Percentiles rank a stretch among this genome's conserved stretches.
These are phyloP conservation scores for Debaryomyces subglobosus DNA, from an alignment of 1,139 yeast species.

Conservation along the genomic window DNA sequence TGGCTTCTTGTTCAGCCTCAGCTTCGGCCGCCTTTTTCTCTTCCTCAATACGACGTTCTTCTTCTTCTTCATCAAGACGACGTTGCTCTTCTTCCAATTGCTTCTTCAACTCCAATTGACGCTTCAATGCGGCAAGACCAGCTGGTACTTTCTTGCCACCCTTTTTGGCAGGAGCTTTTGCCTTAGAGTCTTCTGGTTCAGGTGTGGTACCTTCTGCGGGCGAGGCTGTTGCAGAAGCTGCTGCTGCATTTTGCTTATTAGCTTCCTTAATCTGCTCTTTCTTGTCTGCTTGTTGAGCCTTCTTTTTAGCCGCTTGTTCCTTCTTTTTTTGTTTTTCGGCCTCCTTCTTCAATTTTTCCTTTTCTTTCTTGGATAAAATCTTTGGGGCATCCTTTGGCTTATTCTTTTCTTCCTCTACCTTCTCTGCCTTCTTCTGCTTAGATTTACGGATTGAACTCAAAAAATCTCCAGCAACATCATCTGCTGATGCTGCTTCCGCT, in stretches of 20 bases:
- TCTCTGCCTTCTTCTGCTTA: constrained; percentile 71
- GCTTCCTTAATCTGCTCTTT: constrained; percentile 68
- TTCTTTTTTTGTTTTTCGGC: constrained; percentile 93
- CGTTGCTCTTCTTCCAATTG: constrained; percentile 77
- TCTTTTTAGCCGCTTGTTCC: constrained; percentile 86
- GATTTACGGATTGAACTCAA: constrained; percentile 81
- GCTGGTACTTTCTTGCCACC: constrained; percentile 75
- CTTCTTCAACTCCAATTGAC: constrained; percentile 84
- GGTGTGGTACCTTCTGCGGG: constrained; percentile 35
- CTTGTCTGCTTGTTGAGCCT: constrained; percentile 61
- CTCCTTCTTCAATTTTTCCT: constrained; percentile 97
- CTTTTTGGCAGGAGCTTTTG: constrained; percentile 47
- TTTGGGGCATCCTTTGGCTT: constrained; percentile 61
- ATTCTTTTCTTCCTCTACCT: constrained; percentile 52
- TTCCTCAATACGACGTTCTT: constrained; percentile 63
- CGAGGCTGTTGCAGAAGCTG: constrained; percentile 40
- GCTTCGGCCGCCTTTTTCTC: constrained; percentile 63
- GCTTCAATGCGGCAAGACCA: constrained; percentile 77
- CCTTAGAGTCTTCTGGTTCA: constrained; percentile 35
- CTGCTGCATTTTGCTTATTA: constrained; percentile 57
- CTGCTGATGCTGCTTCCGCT: constrained; percentile 37
- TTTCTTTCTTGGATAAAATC: constrained; percentile 91
- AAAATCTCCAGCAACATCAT: constrained; percentile 63
- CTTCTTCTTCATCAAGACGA: constrained; percentile 71
- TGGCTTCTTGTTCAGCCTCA: constrained; percentile 69